Base-by-base conservation (phyloP, 2,329 filamentous ascomycete species). In the Ceratocystis colombiana region DNA sequence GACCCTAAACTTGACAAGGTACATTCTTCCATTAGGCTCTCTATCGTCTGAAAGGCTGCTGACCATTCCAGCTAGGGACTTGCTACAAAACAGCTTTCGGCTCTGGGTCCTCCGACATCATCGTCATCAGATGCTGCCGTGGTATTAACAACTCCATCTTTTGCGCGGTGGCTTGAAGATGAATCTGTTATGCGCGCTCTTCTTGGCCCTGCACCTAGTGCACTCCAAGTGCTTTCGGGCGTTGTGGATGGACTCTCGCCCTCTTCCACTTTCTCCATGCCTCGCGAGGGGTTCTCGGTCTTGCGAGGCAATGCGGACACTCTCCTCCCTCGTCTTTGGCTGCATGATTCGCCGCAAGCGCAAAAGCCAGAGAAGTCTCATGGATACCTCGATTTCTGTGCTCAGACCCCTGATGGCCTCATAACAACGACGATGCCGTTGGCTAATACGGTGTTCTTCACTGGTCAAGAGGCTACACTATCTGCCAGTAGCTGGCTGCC, bases 361-460 rank as follows among this genome's bases (percentile, higher is more conserved):
- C 55, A 61, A 25, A 66, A 66, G 25, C 61, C 61, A 28, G 65
- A 41, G 3, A 66, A 61, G 48, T 30, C 61, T 7, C 44, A 64
- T 59, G 66, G 66, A n/a, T 67, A 65, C 30, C 66, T 67, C 25
- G 62, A 67, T 37, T 45, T 67, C 25, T 41, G 7, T 45, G 20
- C 46, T 17, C 17, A 25, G n/a, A 65, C 62, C 20, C 6, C 64
- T 12, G 20, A 12, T 20, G 62, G 66, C 2, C 7, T 10, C 20
- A 69, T 77, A 2, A 73, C 74, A 2, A 73, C 81, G 65, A 83
- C 79, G 5, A 67, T 92, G 1, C 89, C 89, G 1, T 76, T 94
- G 30, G 86, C 89, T 50, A 89, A 90, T 71, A 95, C 90, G 0
- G 77, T 90, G 5, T 94, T 94, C 72, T 82, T 85, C 48, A 93